Evolutionary conservation across 1,284 basidiomycete species (phyloP).

Genomic region (Taiwanofungus camphoratus): DNA sequence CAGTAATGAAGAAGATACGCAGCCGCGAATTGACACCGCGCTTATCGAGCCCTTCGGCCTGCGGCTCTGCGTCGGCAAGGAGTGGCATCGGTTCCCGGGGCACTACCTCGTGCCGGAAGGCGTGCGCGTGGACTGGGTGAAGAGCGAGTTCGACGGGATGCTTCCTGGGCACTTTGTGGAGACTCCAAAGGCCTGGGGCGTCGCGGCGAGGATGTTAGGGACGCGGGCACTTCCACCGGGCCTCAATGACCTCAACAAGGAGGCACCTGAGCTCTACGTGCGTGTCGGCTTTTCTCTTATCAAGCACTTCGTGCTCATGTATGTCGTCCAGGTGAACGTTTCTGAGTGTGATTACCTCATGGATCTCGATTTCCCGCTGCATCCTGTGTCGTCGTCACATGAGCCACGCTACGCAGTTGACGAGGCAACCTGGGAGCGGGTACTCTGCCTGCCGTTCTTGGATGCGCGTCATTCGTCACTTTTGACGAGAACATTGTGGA

Average conservation of each 20-base stretch:
- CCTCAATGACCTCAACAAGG: constrained; percentile 87
- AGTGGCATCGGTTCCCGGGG: constrained; percentile 95
- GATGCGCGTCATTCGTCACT: constrained; percentile 71
- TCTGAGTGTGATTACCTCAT: constrained; percentile 82
- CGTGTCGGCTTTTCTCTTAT: constrained; percentile 28
- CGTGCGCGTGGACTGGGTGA: constrained; percentile 80
- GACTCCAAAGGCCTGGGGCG: constrained; percentile 27
- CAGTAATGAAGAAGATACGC: constrained; percentile 41
- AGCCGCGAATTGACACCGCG: constrained; percentile 62
- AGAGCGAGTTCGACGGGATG: constrained; percentile 86
- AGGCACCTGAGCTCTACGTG: constrained; percentile 80
- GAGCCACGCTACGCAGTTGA: constrained; percentile 79
- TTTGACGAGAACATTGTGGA: constrained; percentile 72
- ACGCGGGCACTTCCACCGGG: constrained; percentile 60
- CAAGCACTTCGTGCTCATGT: background rate
- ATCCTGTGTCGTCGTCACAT: constrained; percentile 44
- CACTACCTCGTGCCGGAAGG: constrained; percentile 86
- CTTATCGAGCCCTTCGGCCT: constrained; percentile 69
- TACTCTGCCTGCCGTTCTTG: constrained; percentile 74
- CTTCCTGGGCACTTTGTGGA: constrained; percentile 78
- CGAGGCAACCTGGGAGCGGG: constrained; percentile 66
- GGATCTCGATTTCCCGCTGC: constrained; percentile 77
- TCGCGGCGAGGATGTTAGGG: constrained; percentile 57
- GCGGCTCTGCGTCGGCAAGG: constrained; percentile 86
- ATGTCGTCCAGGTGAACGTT: constrained; percentile 59